Evolutionary conservation across 2,329 filamentous ascomycete species (phyloP).

Genomic region (Botrytis medusae): DNA sequence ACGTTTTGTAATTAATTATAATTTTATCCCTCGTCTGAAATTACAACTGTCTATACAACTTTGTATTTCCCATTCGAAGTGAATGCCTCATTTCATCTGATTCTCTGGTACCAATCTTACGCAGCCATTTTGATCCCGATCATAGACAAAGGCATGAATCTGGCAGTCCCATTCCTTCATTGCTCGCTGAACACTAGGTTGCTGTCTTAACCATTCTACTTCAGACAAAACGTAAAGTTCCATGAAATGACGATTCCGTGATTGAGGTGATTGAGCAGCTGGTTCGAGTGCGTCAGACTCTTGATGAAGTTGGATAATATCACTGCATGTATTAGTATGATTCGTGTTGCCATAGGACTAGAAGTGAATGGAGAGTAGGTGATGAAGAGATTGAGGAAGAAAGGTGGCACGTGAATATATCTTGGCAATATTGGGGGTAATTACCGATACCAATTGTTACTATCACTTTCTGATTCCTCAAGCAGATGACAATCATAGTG

Average conservation of each 20-base stretch:
- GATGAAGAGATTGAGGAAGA: background rate
- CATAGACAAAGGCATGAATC: slow-evolving; percentile 63
- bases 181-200: slow-evolving; percentile 58
- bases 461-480: slow-evolving; percentile 46
- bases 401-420: background rate
- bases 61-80: slow-evolving; percentile 10
- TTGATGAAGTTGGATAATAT: slow-evolving; percentile 32
- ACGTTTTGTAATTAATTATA: slow-evolving; percentile 15
- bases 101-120: slow-evolving; percentile 46
- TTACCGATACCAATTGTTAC: slow-evolving; percentile 54
- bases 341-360: background rate
- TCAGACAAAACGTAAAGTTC: slow-evolving; percentile 63
- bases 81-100: slow-evolving; percentile 38
- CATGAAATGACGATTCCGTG: slow-evolving; percentile 53
- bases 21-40: background rate
- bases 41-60: background rate
- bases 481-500: slow-evolving; percentile 56
- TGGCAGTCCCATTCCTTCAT: slow-evolving; percentile 58
- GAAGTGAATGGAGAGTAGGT: too few relatives aligned
- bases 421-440: slow-evolving; percentile 39
- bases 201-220: slow-evolving; percentile 56
- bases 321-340: slow-evolving; percentile 21
- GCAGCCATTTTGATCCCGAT: slow-evolving; percentile 56
- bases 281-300: slow-evolving; percentile 19
- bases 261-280: slow-evolving; percentile 32